Evolutionary conservation across 1,139 yeast species (phyloP), one percentile per base, ranked within the genome.

Genomic region (Saccharomycopsis phalli): DNA sequence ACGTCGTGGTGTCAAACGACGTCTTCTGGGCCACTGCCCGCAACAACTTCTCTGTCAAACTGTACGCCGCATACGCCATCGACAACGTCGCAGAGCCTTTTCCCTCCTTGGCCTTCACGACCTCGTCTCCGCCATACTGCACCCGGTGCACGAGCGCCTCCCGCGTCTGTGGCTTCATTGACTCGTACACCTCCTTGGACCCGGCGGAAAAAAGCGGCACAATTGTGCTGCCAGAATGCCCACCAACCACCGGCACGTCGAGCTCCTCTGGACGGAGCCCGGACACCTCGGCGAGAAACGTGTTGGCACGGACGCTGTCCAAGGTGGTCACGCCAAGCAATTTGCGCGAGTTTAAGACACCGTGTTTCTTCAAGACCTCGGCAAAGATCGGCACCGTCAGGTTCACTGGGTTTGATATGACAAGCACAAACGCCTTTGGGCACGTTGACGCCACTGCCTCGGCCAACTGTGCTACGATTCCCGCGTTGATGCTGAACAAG

Each of bases 71-170:
- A 60, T 86, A 91, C 39, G 96, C 96, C 96, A 88, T 88, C 43
- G 95, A 83, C 52, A 88, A 70, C 40, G 97, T 88, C 50, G 95
- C 95, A 40, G 95, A 83, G 45, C 96, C 96, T 49, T 81, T 77
- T 57, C 96, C 96, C 60, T 84, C 81, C 70, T 88, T 88, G 54
- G 96, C 96, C 66, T 81, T 71, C 54, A 88, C 96, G 53, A 88
- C 94, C 68, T 88, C 96, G 60, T 88, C 96, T 65, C 96, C 96
- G 59, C 96, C 97, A 59, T 80, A 86, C 67, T 87, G 96, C 59
- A 87, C 86, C 65, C 95, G 79, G 71, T 83, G 74, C 57, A 84
- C 72, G 54, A 87, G 71, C 45, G 76, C 71, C 58, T 77, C 83
- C 56, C 79, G 70, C 54, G 71, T 66, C 50, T 75, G 81, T 6